Conservation (phyloP, 148 eudicot species). For the Cornus kousa region DNA sequence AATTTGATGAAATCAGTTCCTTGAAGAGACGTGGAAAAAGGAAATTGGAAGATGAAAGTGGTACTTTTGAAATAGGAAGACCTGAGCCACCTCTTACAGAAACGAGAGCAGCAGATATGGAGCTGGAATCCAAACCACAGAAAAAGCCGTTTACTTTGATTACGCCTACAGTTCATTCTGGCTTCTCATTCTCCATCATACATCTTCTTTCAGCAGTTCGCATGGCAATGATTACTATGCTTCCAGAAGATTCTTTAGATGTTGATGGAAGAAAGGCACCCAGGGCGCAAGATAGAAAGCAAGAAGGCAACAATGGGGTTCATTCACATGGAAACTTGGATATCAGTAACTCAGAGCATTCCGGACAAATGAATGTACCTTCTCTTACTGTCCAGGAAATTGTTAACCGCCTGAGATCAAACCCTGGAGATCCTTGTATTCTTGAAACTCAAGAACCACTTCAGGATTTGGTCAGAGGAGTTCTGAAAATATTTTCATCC, state of each 20-base stretch:
- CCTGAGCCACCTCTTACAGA: conserved; percentile 47
- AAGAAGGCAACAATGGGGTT: conserved; percentile 34
- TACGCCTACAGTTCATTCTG: conserved; percentile 75
- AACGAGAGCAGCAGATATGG: conserved; percentile 42
- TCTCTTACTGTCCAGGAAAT: conserved; percentile 76
- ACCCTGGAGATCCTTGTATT: conserved; percentile 87
- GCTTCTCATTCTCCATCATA: conserved; percentile 80
- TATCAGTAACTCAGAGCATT: conserved; percentile 34
- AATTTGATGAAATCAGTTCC: conserved; percentile 37
- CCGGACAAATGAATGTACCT: conserved; percentile 37
- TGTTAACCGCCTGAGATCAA: conserved; percentile 75
- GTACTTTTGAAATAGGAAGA: conserved; percentile 37
- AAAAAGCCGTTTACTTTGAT: conserved; percentile 67
- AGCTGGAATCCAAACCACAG: conserved; percentile 56
- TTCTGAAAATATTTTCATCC: conserved; percentile 73
- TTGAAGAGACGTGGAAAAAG: conserved; percentile 52
- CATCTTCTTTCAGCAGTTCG: conserved; percentile 95
- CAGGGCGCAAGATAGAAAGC: conserved; percentile 26
- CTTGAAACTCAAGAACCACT: conserved; percentile 97
- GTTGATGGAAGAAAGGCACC: conserved; percentile 21
- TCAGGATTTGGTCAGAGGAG: conserved; percentile 88
- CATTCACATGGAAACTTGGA: conserved; percentile 36
- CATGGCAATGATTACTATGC: conserved; percentile 64
- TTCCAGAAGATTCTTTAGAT: conserved; percentile 50
- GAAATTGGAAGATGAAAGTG: conserved; percentile 48